phyloP scores from a whole-genome alignment of 208 protist species.

The Acanthamoeba healyi region DNA sequence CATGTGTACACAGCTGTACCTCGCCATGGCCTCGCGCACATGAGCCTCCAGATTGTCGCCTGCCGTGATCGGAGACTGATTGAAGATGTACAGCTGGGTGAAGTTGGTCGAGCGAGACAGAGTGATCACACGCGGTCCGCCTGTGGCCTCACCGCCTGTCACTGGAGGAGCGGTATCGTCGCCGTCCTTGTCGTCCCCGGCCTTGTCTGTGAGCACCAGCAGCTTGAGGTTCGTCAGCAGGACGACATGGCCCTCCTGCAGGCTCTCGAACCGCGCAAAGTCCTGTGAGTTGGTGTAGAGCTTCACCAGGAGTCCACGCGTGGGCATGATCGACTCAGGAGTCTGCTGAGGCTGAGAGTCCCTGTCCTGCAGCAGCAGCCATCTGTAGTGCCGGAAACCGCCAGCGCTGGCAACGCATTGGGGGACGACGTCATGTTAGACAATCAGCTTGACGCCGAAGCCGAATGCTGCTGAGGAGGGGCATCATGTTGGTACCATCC shows the following conservation, averaged over 20 bases:
- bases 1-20: not conserved
- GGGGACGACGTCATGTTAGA: not conserved
- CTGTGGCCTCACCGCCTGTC: not conserved
- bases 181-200: not conserved
- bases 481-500: not conserved
- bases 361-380: conserved; percentile 46
- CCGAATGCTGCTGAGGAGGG: not conserved
- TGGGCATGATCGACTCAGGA: not conserved
- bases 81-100: not conserved
- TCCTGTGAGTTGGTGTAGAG: conserved; percentile 59
- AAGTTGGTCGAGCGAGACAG: conserved; percentile 33
- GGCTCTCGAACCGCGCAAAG: conserved; percentile 15
- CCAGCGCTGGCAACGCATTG: not conserved
- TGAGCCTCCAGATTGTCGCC: not conserved
- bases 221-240: conserved; percentile 51
- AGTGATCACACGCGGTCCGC: not conserved
- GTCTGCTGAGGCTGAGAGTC: not conserved
- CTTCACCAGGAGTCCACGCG: conserved; percentile 7
- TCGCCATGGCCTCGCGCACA: not conserved
- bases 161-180: not conserved
- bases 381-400: conserved; percentile 52
- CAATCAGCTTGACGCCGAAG: not conserved
- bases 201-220: not conserved
- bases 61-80: not conserved
- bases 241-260: conserved; percentile 56